These are phyloP conservation scores for Aspergillus bertholletiae DNA, from an alignment of 495 filamentous ascomycete genomes.

Conservation along the genomic window DNA sequence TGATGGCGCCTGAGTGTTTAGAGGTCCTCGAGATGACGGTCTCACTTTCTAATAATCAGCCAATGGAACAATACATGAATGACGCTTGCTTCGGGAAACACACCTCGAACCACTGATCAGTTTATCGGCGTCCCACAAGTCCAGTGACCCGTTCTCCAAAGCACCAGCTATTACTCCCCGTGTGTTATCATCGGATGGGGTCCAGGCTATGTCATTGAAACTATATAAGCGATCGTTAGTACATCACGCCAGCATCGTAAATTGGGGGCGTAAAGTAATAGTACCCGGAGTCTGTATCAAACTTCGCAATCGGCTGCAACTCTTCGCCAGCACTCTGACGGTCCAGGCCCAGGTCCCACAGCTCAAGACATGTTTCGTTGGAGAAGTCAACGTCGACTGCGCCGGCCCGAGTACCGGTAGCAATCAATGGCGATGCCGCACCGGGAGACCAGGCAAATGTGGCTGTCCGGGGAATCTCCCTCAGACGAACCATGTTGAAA, in stretches of 20 bases:
- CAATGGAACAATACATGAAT: background rate
- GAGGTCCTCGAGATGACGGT: slow-evolving; percentile 81
- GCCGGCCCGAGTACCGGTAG: slow-evolving; percentile 92
- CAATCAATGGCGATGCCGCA: slow-evolving; percentile 70
- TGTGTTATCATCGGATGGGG: slow-evolving; percentile 69
- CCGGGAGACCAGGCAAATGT: slow-evolving; percentile 95
- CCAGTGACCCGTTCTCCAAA: slow-evolving; percentile 92
- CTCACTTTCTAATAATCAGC: slow-evolving; percentile 52
- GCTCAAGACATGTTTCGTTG: slow-evolving; percentile 90
- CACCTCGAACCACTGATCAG: slow-evolving; percentile 62
- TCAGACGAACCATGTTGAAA: slow-evolving; percentile 82
- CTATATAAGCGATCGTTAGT: slow-evolving; percentile 41
- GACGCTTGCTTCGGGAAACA: slow-evolving; percentile 4
- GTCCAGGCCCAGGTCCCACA: slow-evolving; percentile 89
- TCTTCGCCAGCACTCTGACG: slow-evolving; percentile 70
- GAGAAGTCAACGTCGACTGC: slow-evolving; percentile 97
- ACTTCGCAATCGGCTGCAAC: slow-evolving; percentile 77
- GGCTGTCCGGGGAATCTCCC: slow-evolving; percentile 93
- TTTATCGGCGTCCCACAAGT: slow-evolving; percentile 93
- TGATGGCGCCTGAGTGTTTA: slow-evolving; percentile 91
- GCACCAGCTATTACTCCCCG: slow-evolving; percentile 90
- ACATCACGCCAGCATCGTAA: background rate
- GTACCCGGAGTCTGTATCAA: slow-evolving; percentile 88
- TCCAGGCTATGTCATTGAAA: slow-evolving; percentile 97
- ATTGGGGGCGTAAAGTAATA: slow-evolving; percentile 6